Base-by-base conservation (phyloP, 176 grass and related monocot species). In the Raddia distichophylla region DNA sequence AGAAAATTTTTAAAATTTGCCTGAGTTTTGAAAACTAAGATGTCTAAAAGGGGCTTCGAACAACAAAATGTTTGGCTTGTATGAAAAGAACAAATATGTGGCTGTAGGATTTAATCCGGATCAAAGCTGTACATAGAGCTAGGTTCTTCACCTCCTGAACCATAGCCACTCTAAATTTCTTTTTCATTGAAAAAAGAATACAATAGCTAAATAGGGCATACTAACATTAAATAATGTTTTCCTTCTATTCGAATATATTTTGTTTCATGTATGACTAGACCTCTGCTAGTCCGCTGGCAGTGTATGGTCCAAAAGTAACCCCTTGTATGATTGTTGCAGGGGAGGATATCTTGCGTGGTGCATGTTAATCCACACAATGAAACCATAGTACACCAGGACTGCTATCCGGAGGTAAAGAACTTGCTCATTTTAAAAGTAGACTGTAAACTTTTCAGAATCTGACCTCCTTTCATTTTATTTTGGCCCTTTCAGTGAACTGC, bases 351-450 rank as follows among this genome's bases (percentile, higher is more conserved):
- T 5, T 92, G 90, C 14, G 80, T 83, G 44, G 33, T 89, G 69
- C 74, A 80, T 76, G 76, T 89, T 69, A 92, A 89, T 33, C 86
- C 90, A 60, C 80, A 80, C 46, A 53, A 89, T 69, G 50, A 89
- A 85, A 89, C 86, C 44, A 89, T 92, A 1, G 40, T 89, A 60
- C 79, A 80, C 65, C 90, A 92, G 47, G 90, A 92, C 80, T 92
- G 90, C 83, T 92, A 89, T 77, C 90, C 86, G 0, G 84, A 76
- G 83, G 86, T 89, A 83, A 86, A 51, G 3, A 87, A 69, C 18
- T 68, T 53, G 14, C 60, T 62, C 69, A 43, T 61, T 69, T 4
- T 6, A 1, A 47, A 78, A 7, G 19, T 10, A 73, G 60, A 19
- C 3, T 48, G 34, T 51, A 69, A 10, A 18, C 22, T 58, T 68